Base-by-base conservation (phyloP, 2,329 filamentous ascomycete species). In the Ilyonectria robusta region DNA sequence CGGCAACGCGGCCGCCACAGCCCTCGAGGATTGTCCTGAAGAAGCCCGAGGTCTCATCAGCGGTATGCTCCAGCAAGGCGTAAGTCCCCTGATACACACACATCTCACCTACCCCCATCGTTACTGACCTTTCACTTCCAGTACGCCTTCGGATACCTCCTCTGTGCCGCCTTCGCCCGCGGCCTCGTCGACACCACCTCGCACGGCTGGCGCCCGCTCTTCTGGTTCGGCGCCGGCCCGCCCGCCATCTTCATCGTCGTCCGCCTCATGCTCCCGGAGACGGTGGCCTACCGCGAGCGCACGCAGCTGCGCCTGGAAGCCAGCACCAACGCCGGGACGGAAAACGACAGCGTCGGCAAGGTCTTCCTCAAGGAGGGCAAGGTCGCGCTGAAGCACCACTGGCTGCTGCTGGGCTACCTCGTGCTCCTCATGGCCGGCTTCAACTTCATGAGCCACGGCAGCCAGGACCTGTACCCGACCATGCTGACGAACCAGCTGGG, bases 361-460 rank as follows among this genome's bases (percentile, higher is more conserved):
- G 77, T 91, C 0, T 96, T 97, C 78, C 60, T 95, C 29, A 82
- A 86, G 1, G 94, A 97, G 81, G 94, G 93, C 67, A 93, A 93
- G 74, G 88, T 95, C 0, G 94, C 94, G 0, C 76, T 97, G 33
- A 91, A 89, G 80, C 88, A 89, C 11, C 93, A 97, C 80, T 97
- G 94, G 94, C 70, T 94, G 15, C 81, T 97, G 2, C 84, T 97
- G 62, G 83, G 90, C 40, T 97, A 97, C 81, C 85, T 97, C 64
- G 93, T 97, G 7, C 84, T 97, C 21, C 84, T 97, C 44, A 97
- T 97, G 93, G 92, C 93, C 2, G 94, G 94, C 4, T 96, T 97
- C 84, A 97, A 97, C 82, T 97, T 96, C 78, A 94, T 96, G 92
- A 93, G 91, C 19, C 93, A 95, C 77, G 93, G 93, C 60, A 92